A percentile compares a stretch with the other conserved stretches of the same genome.
Conservation (phyloP, 2,329 filamentous ascomycete species). For the Incumbomyces lentus region DNA sequence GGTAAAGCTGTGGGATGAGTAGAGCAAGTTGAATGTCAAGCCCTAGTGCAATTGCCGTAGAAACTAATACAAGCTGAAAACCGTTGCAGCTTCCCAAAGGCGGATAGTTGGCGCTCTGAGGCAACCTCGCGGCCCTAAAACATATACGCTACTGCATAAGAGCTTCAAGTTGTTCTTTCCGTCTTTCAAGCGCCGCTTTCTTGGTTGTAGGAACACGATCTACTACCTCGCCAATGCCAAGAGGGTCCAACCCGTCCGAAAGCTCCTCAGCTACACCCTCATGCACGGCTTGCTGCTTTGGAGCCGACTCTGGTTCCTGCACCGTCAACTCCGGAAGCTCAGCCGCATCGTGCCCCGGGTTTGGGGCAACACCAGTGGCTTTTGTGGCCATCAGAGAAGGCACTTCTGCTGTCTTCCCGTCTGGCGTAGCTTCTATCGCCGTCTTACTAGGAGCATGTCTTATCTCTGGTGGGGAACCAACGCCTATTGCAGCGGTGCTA, state of each 20-base stretch:
- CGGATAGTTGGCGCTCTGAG: too few species aligned
- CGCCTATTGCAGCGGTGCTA: constrained; percentile 44
- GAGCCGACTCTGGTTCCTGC: constrained; percentile 2
- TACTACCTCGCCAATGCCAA: constrained; percentile 20
- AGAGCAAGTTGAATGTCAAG: too few species aligned
- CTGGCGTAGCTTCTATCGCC: too few species aligned
- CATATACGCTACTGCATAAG: constrained; percentile 14
- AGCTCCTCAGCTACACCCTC: constrained; percentile 5
- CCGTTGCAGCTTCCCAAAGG: too few species aligned
- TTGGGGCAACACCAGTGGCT: background rate
- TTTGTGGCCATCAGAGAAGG: background rate
- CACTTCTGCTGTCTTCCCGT: background rate
- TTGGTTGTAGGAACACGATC: constrained; percentile 13
- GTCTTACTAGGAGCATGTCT: too few species aligned
- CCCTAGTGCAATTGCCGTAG: too few species aligned
- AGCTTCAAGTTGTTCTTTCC: constrained; percentile 18
- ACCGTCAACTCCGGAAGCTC: background rate
- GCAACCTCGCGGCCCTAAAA: too few species aligned
- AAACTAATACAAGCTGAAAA: too few species aligned
- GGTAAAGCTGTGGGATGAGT: too few species aligned
- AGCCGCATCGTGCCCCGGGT: background rate
- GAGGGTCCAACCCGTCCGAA: constrained; percentile 18
- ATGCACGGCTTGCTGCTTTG: constrained; percentile 2
- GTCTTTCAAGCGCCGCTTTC: constrained; percentile 12
- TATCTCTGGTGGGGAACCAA: constrained; percentile 25